These are phyloP conservation scores for Grigorovia jiainica DNA, from an alignment of 805 yeast genomes.

Conservation along the genomic window DNA sequence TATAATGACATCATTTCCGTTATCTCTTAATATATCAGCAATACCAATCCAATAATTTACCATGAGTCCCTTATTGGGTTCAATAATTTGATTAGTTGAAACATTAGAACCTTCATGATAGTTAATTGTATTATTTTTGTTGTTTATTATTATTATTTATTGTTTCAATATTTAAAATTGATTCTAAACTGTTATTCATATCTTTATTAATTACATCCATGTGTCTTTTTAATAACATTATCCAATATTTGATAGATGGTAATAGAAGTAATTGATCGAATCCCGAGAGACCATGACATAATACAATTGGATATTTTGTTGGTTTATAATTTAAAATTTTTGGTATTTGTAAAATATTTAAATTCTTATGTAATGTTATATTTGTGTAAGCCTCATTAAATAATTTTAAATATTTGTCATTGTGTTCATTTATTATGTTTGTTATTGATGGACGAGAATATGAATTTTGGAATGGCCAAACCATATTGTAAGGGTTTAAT, in stretches of 20 bases:
- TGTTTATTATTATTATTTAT: no score
- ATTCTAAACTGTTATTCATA: slow-evolving; percentile 5
- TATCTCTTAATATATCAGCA: slow-evolving; percentile 43
- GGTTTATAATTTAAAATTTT: slow-evolving; percentile 33
- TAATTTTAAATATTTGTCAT: not conserved
- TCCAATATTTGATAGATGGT: slow-evolving; percentile 32
- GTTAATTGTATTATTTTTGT: no score
- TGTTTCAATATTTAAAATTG: not conserved
- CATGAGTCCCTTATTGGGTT: slow-evolving; percentile 7
- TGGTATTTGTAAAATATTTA: not conserved
- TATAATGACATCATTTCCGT: slow-evolving; percentile 61
- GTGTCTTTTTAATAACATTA: slow-evolving; percentile 15
- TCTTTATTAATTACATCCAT: slow-evolving; percentile 14
- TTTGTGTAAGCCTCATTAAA: not conserved
- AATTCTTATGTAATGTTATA: not conserved
- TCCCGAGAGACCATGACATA: slow-evolving; percentile 85
- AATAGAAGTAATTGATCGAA: slow-evolving; percentile 48
- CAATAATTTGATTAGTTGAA: slow-evolving; percentile 11
- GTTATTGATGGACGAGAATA: not conserved
- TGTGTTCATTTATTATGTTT: no score
- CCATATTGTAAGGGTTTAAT: no score
- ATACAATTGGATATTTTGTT: slow-evolving; percentile 64
- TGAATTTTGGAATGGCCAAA: no score
- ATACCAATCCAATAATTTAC: slow-evolving; percentile 82
- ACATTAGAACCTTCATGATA: slow-evolving; percentile 17